phyloP scores from a whole-genome alignment of 176 grass and related monocot species.

The Avena eriantha region DNA sequence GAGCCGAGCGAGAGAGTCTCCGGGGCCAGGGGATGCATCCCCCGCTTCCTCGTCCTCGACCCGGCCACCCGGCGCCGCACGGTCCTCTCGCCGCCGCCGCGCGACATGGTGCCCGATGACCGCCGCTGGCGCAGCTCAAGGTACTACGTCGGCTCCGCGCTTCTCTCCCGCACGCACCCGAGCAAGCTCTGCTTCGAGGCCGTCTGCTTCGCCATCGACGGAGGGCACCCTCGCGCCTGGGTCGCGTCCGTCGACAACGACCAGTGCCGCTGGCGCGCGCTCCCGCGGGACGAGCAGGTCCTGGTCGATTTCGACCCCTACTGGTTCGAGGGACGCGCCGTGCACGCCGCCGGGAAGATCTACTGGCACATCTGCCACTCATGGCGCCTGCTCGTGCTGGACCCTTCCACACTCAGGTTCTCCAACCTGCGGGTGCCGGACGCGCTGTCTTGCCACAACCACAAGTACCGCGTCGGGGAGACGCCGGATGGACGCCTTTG shows the following conservation, averaged over 20 bases:
- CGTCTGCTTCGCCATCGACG: too few relatives aligned
- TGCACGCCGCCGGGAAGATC: slow-evolving; percentile 4
- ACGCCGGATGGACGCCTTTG: not conserved
- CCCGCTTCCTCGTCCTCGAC: slow-evolving; percentile 32
- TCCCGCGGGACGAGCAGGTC: slow-evolving; percentile 1
- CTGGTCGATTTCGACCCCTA: not conserved
- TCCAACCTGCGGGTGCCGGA: slow-evolving; percentile 1
- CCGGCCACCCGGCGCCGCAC: not conserved
- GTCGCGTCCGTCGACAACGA: slow-evolving; percentile 25
- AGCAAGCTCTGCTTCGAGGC: too few relatives aligned
- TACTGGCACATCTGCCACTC: slow-evolving; percentile 39
- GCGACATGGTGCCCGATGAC: not conserved
- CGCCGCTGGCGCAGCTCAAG: not conserved
- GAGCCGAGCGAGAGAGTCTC: not conserved
- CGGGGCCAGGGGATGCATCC: not conserved
- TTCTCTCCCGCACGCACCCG: slow-evolving; percentile 17
- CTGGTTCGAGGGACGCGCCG: slow-evolving; percentile 7
- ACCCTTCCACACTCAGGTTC: slow-evolving; percentile 11
- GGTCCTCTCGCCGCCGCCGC: slow-evolving; percentile 5
- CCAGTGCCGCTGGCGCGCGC: slow-evolving; percentile 6
- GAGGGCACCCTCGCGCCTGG: not conserved
- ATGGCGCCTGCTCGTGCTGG: not conserved
- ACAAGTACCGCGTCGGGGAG: slow-evolving; percentile 7
- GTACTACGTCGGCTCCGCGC: not conserved
- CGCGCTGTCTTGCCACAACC: not conserved